A percentile compares a stretch with the other conserved stretches of the same genome.
Conservation (phyloP, 2,329 filamentous ascomycete genomes). For the Alternaria ventricosa region DNA sequence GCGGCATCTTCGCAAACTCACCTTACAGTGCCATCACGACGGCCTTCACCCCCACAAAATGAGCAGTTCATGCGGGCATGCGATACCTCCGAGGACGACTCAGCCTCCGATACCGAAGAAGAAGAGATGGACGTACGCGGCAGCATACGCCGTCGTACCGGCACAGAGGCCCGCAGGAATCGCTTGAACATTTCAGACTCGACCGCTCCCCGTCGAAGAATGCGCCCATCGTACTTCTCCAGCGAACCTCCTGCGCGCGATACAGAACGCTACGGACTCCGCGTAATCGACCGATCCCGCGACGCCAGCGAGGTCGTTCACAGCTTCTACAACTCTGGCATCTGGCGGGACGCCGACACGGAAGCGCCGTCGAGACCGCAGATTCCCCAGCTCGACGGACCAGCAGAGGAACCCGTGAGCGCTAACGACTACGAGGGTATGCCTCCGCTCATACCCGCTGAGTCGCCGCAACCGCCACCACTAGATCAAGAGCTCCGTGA, state of each 20-base stretch:
- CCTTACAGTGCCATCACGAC: slow-evolving; percentile 46
- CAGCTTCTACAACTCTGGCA: slow-evolving; percentile 30
- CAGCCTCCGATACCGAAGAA: slow-evolving; percentile 60
- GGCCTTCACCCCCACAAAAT: slow-evolving; percentile 33
- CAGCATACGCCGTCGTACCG: slow-evolving; percentile 12
- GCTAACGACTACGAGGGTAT: slow-evolving; percentile 26
- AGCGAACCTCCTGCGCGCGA: slow-evolving; percentile 38
- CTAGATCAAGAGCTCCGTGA: slow-evolving; percentile 60
- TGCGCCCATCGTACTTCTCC: slow-evolving; percentile 27
- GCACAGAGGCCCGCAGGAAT: slow-evolving; percentile 33
- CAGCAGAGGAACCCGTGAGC: slow-evolving; percentile 23
- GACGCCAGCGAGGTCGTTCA: slow-evolving; percentile 39
- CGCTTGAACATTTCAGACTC: slow-evolving; percentile 10
- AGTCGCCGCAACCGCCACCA: slow-evolving; percentile 18
- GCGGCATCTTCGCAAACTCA: slow-evolving; percentile 47
- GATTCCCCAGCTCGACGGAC: slow-evolving; percentile 25
- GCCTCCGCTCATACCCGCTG: slow-evolving; percentile 8
- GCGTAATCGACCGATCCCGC: slow-evolving; percentile 33
- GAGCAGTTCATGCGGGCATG: slow-evolving; percentile 59
- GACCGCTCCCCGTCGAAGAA: slow-evolving; percentile 16
- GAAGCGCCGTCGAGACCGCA: slow-evolving; percentile 8
- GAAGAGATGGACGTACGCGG: slow-evolving; percentile 49
- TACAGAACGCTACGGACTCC: slow-evolving; percentile 35
- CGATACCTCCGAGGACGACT: slow-evolving; percentile 55
- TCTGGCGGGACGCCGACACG: slow-evolving; percentile 6